These are phyloP conservation scores for Speleostelium caveatum DNA, from an alignment of 78 protist genomes.

Conservation along the genomic window DNA sequence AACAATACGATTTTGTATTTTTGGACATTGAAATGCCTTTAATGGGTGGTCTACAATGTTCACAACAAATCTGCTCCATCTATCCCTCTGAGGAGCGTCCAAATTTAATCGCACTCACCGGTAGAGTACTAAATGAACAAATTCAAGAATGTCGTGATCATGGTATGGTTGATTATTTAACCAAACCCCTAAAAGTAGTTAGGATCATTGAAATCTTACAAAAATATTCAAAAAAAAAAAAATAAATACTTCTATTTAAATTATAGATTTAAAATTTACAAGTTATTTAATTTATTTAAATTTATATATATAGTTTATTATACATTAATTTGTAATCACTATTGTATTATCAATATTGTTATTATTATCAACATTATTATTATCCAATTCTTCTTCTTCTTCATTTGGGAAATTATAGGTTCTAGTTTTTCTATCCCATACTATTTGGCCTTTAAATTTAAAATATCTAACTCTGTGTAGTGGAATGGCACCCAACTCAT, in stretches of 20 bases:
- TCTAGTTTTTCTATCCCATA: conserved; percentile 11
- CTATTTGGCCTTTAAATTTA: not conserved
- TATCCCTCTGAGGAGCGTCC: not conserved
- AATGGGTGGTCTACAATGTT: conserved; percentile 44
- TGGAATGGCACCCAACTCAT: conserved; percentile 21
- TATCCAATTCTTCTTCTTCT: no score
- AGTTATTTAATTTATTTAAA: no score
- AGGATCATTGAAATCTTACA: not conserved
- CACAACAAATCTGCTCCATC: not conserved
- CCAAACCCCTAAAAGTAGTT: not conserved
- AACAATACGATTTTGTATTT: conserved; percentile 31
- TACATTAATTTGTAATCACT: no score
- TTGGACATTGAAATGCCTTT: conserved; percentile 67
- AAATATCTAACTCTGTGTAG: conserved; percentile 20
- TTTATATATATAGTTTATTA: no score
- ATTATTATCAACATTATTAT: no score
- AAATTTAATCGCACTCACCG: not conserved
- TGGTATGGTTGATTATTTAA: not conserved
- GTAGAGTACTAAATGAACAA: not conserved
- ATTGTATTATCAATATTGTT: no score
- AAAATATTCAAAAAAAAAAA: not conserved
- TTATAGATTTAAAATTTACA: no score
- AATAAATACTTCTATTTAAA: not conserved
- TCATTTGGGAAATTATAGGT: not conserved
- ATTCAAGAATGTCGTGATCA: not conserved